Evolutionary conservation across 2,329 filamentous ascomycete species (phyloP).

Genomic region (Paecilomyces formosus): DNA sequence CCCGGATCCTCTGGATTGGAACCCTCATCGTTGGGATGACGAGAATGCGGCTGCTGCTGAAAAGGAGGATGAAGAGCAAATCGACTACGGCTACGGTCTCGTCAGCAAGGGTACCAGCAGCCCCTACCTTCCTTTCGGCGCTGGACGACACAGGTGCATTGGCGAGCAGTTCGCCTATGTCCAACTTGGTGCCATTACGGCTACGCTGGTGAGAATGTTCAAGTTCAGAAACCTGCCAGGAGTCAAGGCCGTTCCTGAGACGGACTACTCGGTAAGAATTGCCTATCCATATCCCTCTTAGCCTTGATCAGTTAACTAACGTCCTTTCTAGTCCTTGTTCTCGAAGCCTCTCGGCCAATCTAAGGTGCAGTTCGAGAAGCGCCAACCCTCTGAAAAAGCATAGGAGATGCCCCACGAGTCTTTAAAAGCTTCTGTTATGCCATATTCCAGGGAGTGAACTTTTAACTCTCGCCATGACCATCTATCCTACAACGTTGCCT

Average conservation of each 20-base stretch:
- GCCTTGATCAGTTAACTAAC: constrained; percentile 6
- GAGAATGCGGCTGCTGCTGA: constrained; percentile 9
- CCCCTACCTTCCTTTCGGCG: constrained; percentile 65
- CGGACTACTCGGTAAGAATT: constrained; percentile 53
- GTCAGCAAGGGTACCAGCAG: constrained; percentile 54
- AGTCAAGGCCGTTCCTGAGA: constrained; percentile 50
- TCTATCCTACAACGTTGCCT: background rate
- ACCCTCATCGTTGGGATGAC: constrained; percentile 56
- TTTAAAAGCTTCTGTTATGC: background rate
- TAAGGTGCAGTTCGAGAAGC: constrained; percentile 64
- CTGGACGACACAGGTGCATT: constrained; percentile 65
- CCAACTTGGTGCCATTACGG: constrained; percentile 59
- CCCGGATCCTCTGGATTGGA: constrained; percentile 50
- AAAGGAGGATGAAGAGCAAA: constrained; percentile 45
- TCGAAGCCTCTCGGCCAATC: constrained; percentile 65
- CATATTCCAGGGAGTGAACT: background rate
- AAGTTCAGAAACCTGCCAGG: constrained; percentile 53
- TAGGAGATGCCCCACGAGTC: constrained; percentile 8
- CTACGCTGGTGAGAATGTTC: constrained; percentile 54
- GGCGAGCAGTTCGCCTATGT: constrained; percentile 70
- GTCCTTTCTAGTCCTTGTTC: constrained; percentile 49
- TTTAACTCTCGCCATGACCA: background rate
- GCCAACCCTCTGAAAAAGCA: constrained; percentile 17
- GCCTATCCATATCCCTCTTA: background rate
- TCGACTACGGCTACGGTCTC: constrained; percentile 56